Evolutionary conservation across 2,329 filamentous ascomycete genomes (phyloP), one percentile per base, ranked within the genome.

Genomic region (Paecilomyces sp.): DNA sequence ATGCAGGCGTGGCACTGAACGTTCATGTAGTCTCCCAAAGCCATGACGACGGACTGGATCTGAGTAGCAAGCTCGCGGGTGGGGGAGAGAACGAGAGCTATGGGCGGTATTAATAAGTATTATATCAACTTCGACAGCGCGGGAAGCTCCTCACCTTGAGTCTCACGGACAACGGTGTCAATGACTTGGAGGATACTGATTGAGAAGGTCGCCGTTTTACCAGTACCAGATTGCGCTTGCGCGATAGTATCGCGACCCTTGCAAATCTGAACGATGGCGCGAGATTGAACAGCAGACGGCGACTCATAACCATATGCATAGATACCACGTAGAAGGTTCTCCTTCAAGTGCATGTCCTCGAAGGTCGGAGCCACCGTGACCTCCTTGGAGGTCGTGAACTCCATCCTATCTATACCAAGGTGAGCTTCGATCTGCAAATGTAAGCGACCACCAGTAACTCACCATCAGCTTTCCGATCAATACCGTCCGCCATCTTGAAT

Each of bases 11-110:
- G 94, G 79, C 94, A 99, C 78, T 99, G 92, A 3, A 99, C 91
- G 73, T 97, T 97, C 94, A 99, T 97, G 82, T 97, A 99, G 78
- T 99, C 94, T 66, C 94, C 94, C n/a, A 99, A 85, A n/a, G 94
- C 94, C 87, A 97, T 96, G 68, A 99, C 90, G 61, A 99, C 94
- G 36, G 91, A 96, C 79, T 99, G 94, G 65, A 99, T 99, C 79
- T 99, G 94, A 30, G 93, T 97, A 54, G 94, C 94, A 65, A 99
- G 82, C 83, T 99, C 94, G 73, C 94, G 91, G 22, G 93, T 97
- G 2, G 94, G 94, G 3, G 94, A 97, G 8, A 99, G 86, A 9
- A 99, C 92, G 53, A 99, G 87, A 4, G 94, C 94, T 81, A 59
- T 7, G 61, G 28, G 22, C 28, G 24, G 50, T 30, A 33, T 64